Evolutionary conservation across 768 basidiomycete species (phyloP).

Genomic region (Boletus rubescentipes): DNA sequence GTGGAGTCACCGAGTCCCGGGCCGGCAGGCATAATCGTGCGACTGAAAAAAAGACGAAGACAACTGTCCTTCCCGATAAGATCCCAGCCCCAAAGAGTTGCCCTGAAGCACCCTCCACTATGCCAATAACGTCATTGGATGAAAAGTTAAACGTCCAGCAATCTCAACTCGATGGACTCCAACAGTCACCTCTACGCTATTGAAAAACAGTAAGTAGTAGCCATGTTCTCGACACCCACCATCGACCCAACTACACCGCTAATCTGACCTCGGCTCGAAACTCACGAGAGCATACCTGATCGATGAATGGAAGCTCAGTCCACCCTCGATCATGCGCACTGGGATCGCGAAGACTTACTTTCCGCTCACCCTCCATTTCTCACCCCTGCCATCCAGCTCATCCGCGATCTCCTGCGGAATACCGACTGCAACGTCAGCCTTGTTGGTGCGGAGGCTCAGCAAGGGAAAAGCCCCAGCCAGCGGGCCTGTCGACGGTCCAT

Average conservation of each 20-base stretch:
- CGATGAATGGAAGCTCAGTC: not conserved
- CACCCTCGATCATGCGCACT: not conserved
- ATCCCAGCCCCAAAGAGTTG: too few species aligned
- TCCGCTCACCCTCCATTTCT: constrained; percentile 79
- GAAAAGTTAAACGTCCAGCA: too few species aligned
- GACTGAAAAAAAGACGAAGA: too few species aligned
- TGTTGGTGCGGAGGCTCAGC: constrained; percentile 87
- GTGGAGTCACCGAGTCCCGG: too few species aligned
- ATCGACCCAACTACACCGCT: not conserved
- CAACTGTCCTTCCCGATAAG: too few species aligned
- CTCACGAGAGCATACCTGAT: constrained; percentile 34
- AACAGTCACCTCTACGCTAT: too few species aligned
- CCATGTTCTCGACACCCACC: not conserved
- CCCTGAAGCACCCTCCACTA: too few species aligned
- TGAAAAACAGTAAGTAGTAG: too few species aligned
- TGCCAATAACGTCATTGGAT: too few species aligned
- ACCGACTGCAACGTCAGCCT: constrained; percentile 92
- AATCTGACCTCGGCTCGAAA: constrained; percentile 21
- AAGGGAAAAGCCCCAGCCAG: constrained; percentile 77
- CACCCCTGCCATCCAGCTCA: constrained; percentile 58
- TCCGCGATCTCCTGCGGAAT: constrained; percentile 65
- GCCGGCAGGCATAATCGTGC: too few species aligned
- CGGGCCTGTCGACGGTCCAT: constrained; percentile 49
- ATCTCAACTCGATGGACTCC: too few species aligned
- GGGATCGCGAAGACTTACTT: constrained; percentile 52